Conservation (phyloP, 176 grass and related monocot genomes). For the Rhipidocladum racemiflorum region DNA sequence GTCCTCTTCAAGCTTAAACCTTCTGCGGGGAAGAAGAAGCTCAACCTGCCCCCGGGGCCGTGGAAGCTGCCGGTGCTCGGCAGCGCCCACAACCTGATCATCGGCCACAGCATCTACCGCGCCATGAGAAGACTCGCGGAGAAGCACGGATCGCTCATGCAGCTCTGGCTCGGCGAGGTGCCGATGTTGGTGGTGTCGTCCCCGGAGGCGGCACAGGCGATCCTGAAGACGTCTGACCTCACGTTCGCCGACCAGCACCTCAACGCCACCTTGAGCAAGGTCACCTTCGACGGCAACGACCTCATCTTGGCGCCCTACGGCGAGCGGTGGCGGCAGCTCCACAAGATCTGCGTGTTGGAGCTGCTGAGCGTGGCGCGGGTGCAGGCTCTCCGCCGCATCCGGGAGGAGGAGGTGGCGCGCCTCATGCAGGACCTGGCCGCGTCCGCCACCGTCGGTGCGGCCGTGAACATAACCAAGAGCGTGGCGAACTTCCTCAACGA, state of each 20-base stretch:
- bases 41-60: neutral
- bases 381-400: slow-evolving; percentile 6
- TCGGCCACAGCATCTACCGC: neutral
- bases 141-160: slow-evolving; percentile 6
- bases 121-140: neutral
- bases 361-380: slow-evolving; percentile 23
- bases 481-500: neutral
- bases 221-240: neutral
- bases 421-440: neutral
- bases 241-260: neutral
- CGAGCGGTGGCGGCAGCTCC: slow-evolving; percentile 51
- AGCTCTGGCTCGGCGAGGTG: slow-evolving; percentile 15
- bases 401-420: slow-evolving; percentile 31
- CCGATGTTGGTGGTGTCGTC: slow-evolving; percentile 26
- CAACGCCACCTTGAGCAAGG: neutral
- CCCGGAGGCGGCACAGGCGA: neutral
- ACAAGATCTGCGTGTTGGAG: slow-evolving; percentile 39
- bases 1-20: slow-evolving; percentile 11
- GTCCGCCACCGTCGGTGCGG: neutral
- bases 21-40: neutral
- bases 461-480: neutral
- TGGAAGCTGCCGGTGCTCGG: slow-evolving; percentile 29
- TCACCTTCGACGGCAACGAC: neutral
- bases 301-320: slow-evolving; percentile 51
- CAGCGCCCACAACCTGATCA: slow-evolving; percentile 4